phyloP scores from a whole-genome alignment of 805 yeast genomes.

The Clavispora phyllophila region DNA sequence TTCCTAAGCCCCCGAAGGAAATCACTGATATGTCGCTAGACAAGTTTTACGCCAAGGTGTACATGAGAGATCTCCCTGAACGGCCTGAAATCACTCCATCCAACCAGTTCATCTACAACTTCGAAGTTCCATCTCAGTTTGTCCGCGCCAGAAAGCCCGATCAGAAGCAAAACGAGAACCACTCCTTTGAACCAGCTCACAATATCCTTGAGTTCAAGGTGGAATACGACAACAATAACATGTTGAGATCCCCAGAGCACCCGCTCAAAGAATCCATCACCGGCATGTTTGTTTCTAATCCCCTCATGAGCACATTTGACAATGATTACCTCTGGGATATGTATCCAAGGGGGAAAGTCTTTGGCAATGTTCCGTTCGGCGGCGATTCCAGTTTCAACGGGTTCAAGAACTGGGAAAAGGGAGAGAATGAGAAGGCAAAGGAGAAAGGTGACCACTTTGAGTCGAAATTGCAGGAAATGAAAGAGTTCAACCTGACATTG shows the following conservation, averaged over 20 bases:
- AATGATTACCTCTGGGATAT: constrained; percentile 38
- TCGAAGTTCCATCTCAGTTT: constrained; percentile 10
- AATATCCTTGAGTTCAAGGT: constrained; percentile 1
- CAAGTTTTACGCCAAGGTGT: constrained; percentile 12
- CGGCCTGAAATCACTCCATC: constrained; percentile 2
- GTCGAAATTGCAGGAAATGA: constrained; percentile 14
- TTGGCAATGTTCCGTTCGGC: constrained; percentile 34
- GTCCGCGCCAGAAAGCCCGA: neutral
- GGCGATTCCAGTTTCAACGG: constrained; percentile 18
- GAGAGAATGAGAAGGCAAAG: constrained; percentile 18
- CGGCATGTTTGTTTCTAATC: constrained; percentile 35
- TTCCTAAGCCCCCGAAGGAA: constrained; percentile 27
- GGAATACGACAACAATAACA: neutral
- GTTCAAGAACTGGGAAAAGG: constrained; percentile 34
- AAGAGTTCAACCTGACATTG: constrained; percentile 19
- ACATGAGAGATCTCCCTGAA: constrained; percentile 8
- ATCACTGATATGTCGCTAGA: constrained; percentile 11
- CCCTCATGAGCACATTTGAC: constrained; percentile 29
- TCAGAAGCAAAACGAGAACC: no score
- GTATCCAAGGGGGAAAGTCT: constrained; percentile 30
- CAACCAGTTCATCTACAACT: constrained; percentile 1
- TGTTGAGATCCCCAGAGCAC: constrained; percentile 14
- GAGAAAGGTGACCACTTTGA: constrained; percentile 9
- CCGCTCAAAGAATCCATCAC: constrained; percentile 34
- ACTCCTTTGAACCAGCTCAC: constrained; percentile 1